phyloP scores from a whole-genome alignment of 73 alveolate species.

The Durusdinium trenchii region DNA sequence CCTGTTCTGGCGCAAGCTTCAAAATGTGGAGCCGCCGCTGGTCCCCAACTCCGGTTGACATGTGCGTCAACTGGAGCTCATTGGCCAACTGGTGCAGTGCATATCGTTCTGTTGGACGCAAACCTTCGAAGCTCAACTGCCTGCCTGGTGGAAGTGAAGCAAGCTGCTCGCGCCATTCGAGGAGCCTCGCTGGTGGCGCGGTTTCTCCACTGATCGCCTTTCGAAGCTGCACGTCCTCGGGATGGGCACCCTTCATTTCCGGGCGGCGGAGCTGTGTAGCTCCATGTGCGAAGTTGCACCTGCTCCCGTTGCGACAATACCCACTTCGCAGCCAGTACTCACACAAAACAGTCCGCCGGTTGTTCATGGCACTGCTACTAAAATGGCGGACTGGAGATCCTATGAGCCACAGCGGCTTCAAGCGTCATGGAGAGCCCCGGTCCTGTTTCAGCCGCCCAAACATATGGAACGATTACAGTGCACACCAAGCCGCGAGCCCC shows the following conservation, averaged over 20 bases:
- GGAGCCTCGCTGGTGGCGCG: slow-evolving; percentile 17
- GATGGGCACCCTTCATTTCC: slow-evolving; percentile 20
- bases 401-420: too few species aligned
- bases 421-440: too few species aligned
- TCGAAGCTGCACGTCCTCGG: slow-evolving; percentile 31
- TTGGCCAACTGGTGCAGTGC: slow-evolving; percentile 56
- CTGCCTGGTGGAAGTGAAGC: slow-evolving; percentile 39
- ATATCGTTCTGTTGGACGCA: slow-evolving; percentile 40
- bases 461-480: too few species aligned
- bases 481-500: too few species aligned
- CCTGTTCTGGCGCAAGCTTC: slow-evolving; percentile 27
- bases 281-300: slow-evolving; percentile 50
- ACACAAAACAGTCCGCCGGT: slow-evolving; percentile 30
- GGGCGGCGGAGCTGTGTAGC: slow-evolving; percentile 59
- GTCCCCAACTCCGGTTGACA: slow-evolving; percentile 64
- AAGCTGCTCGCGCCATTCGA: slow-evolving; percentile 51
- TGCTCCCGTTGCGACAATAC: slow-evolving; percentile 42
- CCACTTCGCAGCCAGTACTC: slow-evolving; percentile 50
- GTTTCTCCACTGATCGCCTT: slow-evolving; percentile 16
- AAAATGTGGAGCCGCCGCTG: slow-evolving; percentile 56
- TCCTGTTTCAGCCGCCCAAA: too few species aligned
- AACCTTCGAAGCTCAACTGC: slow-evolving; percentile 48
- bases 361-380: slow-evolving; percentile 69
- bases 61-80: slow-evolving; percentile 42
- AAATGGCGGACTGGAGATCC: too few species aligned